A percentile compares a stretch with the other conserved stretches of the same genome.
phyloP scores from a whole-genome alignment of 345 rosid species.

The Toxicodendron radicans region DNA sequence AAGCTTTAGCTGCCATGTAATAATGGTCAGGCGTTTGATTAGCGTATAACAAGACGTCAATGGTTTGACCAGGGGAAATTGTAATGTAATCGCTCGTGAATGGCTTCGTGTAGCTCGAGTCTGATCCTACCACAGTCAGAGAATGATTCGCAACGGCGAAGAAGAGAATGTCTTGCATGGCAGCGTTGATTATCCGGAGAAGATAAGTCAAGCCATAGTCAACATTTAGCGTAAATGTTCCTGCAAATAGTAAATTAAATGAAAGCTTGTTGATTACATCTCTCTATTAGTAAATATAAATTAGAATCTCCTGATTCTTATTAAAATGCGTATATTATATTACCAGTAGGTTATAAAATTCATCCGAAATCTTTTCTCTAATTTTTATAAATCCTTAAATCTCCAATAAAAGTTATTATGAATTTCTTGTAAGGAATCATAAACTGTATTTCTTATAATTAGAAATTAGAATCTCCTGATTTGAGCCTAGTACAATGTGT shows the following conservation, averaged over 20 bases:
- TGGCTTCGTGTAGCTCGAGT: slow-evolving; percentile 50
- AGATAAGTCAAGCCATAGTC: slow-evolving; percentile 15
- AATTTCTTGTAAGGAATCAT: too few relatives aligned
- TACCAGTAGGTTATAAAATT: too few relatives aligned
- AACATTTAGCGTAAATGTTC: slow-evolving; percentile 31
- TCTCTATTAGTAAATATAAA: too few relatives aligned
- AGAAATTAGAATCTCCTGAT: too few relatives aligned
- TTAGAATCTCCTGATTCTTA: too few relatives aligned
- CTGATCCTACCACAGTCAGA: slow-evolving; percentile 40
- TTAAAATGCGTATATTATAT: too few relatives aligned
- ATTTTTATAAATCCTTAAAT: too few relatives aligned
- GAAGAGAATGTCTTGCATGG: slow-evolving; percentile 36
- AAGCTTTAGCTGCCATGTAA: slow-evolving; percentile 55
- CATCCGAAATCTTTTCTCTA: too few relatives aligned
- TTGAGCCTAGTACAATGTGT: too few relatives aligned
- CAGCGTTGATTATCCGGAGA: slow-evolving; percentile 26
- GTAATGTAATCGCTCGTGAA: slow-evolving; percentile 29
- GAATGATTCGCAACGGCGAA: slow-evolving; percentile 36
- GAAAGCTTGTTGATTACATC: too few relatives aligned
- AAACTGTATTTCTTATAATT: too few relatives aligned
- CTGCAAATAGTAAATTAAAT: slow-evolving; percentile 16
- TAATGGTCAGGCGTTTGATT: slow-evolving; percentile 34
- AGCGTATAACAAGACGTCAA: slow-evolving; percentile 47
- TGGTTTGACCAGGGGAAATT: slow-evolving; percentile 59
- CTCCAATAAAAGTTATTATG: too few relatives aligned